These are phyloP conservation scores for Chlorella variabilis DNA, from an alignment of 163 green algal species.

Conservation along the genomic window DNA sequence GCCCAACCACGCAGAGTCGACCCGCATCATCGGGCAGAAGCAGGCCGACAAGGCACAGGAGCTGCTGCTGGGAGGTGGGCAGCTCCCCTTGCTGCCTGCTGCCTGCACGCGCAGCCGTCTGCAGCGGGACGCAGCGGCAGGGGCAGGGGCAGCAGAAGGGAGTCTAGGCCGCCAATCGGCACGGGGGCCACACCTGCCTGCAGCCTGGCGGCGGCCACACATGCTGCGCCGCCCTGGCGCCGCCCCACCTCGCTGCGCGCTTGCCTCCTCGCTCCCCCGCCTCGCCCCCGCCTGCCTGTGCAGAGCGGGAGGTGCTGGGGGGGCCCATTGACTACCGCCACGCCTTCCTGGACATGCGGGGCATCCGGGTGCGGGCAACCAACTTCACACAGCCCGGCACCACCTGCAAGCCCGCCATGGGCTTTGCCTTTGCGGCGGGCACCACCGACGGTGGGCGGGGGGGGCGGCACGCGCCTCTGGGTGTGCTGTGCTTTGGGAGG, in stretches of 20 bases:
- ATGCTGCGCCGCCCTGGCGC: not conserved
- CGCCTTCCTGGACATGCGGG: constrained; percentile 79
- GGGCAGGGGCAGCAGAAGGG: no score
- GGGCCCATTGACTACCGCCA: constrained; percentile 75
- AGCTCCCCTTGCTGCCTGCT: not conserved
- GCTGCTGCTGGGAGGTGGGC: constrained; percentile 42
- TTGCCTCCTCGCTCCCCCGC: no score
- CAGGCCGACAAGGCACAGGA: constrained; percentile 61
- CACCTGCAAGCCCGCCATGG: constrained; percentile 85
- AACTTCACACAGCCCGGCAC: constrained; percentile 55
- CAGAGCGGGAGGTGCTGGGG: not conserved
- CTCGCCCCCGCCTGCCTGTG: no score
- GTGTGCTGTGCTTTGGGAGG: not conserved
- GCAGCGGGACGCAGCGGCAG: no score
- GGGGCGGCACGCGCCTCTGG: not conserved
- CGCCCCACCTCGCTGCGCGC: no score
- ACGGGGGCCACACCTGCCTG: not conserved
- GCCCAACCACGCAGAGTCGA: constrained; percentile 65
- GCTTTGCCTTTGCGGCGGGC: constrained; percentile 89
- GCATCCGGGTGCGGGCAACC: constrained; percentile 56
- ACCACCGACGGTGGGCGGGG: constrained; percentile 80
- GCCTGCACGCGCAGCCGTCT: no score
- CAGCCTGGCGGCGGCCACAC: not conserved
- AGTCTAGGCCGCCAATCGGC: no score
- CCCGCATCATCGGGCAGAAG: constrained; percentile 66